A percentile compares a stretch with the other conserved stretches of the same genome.
Conservation (phyloP, 139 green algal species). For the Eudorina sp. region DNA sequence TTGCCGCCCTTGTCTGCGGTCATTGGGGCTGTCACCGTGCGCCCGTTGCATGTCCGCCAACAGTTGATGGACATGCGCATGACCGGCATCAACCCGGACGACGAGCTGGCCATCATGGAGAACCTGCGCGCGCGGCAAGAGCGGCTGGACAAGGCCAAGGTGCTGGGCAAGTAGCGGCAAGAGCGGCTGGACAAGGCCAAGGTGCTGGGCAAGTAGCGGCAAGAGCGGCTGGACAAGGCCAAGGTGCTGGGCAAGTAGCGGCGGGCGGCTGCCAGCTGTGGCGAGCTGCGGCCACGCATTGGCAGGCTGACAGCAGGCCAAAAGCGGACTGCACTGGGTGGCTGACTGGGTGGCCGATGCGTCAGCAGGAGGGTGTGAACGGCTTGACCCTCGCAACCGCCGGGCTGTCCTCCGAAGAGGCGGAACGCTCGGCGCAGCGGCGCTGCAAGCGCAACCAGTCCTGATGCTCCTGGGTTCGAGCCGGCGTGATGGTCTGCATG, state of each 20-base stretch:
- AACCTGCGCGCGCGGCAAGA: conserved; percentile 57
- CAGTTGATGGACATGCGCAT: conserved; percentile 56
- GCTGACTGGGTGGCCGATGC: too few species aligned
- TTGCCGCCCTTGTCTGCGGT: background rate
- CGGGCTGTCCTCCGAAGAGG: too few species aligned
- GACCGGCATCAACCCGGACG: conserved; percentile 56
- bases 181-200: conserved; percentile 50
- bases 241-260: conserved; percentile 27
- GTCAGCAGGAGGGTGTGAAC: too few species aligned
- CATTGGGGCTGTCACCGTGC: too few species aligned
- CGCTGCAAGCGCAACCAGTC: too few species aligned
- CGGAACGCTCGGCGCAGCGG: too few species aligned
- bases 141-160: conserved; percentile 43
- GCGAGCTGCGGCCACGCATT: too few species aligned
- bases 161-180: conserved; percentile 28
- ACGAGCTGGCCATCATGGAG: conserved; percentile 61
- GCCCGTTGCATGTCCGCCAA: background rate
- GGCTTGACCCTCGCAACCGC: too few species aligned
- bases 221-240: conserved; percentile 49
- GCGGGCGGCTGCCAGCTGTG: background rate
- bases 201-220: conserved; percentile 28
- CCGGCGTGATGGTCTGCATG: too few species aligned
- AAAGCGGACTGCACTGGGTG: too few species aligned
- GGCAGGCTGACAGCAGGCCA: too few species aligned
- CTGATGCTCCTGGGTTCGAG: too few species aligned